A percentile compares a stretch with the other conserved stretches of the same genome.
These are phyloP conservation scores for Cercospora sp. DNA, from an alignment of 2,329 filamentous ascomycete genomes.

Conservation along the genomic window DNA sequence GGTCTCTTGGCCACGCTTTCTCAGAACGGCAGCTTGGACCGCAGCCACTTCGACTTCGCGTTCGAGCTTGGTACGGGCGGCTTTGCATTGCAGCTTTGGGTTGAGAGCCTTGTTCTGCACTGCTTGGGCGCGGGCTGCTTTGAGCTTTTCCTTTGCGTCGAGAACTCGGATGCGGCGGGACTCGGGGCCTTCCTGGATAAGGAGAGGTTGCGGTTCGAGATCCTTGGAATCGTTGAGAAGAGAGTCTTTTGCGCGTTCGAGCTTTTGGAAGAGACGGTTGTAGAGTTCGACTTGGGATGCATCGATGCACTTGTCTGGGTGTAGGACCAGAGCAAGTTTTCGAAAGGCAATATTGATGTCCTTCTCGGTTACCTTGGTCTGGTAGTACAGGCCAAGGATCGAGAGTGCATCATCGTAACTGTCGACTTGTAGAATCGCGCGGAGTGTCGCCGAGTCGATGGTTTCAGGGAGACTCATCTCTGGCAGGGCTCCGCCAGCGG, in stretches of 20 bases:
- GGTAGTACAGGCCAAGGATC: neutral
- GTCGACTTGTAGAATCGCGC: neutral
- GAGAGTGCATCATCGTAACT: neutral
- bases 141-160: neutral
- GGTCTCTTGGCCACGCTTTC: neutral
- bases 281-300: neutral
- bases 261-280: neutral
- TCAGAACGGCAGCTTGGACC: neutral
- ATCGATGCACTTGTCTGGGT: neutral
- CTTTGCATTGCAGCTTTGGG: neutral
- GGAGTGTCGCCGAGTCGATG: neutral
- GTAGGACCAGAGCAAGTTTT: neutral
- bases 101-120: neutral
- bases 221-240: neutral
- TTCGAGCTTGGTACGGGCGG: neutral
- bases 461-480: neutral
- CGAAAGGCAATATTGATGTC: neutral
- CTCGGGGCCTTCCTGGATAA: neutral
- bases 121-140: neutral
- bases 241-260: neutral
- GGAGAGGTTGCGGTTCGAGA: neutral
- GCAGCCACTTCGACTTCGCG: neutral
- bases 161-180: neutral
- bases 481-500: neutral
- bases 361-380: neutral